Base-by-base conservation (phyloP, 306 rosid genomes). In the Cucurbita ficifolia region DNA sequence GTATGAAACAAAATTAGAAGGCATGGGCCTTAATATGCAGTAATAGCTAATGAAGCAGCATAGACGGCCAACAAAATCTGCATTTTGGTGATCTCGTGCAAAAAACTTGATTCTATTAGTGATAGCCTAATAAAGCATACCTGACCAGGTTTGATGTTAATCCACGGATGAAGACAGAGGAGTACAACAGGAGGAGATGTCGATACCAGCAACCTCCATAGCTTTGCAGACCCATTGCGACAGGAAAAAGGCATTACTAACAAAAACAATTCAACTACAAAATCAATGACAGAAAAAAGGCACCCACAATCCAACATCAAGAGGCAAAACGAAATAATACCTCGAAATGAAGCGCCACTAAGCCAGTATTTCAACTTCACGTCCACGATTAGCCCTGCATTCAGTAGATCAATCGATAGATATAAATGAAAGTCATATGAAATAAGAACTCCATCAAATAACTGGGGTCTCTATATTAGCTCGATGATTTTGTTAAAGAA, bases 191-290 rank as follows among this genome's bases (percentile, higher is more conserved):
- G 92, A 84, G 70, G 99, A 88, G 75, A 91, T 89, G 75, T 95
- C 88, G 22, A 95, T 84, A 78, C 96, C 99, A 33, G 97, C 98
- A 75, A 90, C 97, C 82, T 94, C 97, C 97, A 94, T 94, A 56
- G 97, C 98, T 78, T 90, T 76, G 84, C 92, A 85, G 63, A 94
- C 98, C 98, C 97, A 94, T 79, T 90, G 94, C 1, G 95, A 96
- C 74, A 90, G 33, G 33, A 29, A 29, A 29, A 29, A 0, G 33
- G 33, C 33, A 29, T 29, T 29, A 29, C 33, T 29, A 29, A 29
- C 24, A 7, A 14, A 1, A 61, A 61, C 5, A 35, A 17, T 16
- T 10, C 16, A 36, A 61, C 2, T 14, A 7, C 68, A 61, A 17
- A 19, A 35, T 35, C 17, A 36, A 16, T 61, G 22, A 1, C 3